These are phyloP conservation scores for Trametes punicea DNA, from an alignment of 768 basidiomycete genomes.

Conservation along the genomic window DNA sequence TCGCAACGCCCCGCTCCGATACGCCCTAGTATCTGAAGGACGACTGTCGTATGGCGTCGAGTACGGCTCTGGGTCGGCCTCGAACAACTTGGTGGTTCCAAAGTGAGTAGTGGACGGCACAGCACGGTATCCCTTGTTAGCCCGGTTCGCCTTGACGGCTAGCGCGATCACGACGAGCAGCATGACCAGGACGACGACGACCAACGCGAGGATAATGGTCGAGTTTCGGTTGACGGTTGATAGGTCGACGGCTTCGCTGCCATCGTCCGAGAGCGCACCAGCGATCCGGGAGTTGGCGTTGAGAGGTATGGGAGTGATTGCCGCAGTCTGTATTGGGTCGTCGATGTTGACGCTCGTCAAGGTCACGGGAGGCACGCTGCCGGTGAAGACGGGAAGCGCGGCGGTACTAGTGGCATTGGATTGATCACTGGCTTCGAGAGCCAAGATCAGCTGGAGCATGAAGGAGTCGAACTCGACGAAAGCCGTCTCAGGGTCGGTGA, in stretches of 20 bases:
- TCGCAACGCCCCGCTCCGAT: no score
- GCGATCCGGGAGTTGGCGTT: neutral
- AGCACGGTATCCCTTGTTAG: slow-evolving; percentile 1
- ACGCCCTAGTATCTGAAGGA: no score
- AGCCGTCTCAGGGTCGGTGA: neutral
- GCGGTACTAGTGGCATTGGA: neutral
- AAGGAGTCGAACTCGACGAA: slow-evolving; percentile 6
- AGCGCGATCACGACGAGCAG: neutral
- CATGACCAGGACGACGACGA: neutral
- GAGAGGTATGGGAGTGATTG: neutral
- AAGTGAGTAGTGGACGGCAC: neutral
- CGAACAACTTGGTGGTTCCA: neutral
- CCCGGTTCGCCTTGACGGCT: neutral
- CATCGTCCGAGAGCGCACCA: neutral
- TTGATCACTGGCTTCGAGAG: neutral
- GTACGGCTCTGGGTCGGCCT: neutral
- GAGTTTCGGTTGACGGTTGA: slow-evolving; percentile 5
- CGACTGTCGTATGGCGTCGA: neutral
- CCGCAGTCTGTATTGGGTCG: neutral
- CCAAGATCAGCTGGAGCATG: neutral
- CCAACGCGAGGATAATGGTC: slow-evolving; percentile 9
- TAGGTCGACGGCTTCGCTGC: neutral
- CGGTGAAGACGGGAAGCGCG: neutral
- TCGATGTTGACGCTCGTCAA: neutral
- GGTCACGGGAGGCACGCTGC: neutral